Evolutionary conservation across 1,284 basidiomycete species (phyloP).

Genomic region (Sparassis latifolia): DNA sequence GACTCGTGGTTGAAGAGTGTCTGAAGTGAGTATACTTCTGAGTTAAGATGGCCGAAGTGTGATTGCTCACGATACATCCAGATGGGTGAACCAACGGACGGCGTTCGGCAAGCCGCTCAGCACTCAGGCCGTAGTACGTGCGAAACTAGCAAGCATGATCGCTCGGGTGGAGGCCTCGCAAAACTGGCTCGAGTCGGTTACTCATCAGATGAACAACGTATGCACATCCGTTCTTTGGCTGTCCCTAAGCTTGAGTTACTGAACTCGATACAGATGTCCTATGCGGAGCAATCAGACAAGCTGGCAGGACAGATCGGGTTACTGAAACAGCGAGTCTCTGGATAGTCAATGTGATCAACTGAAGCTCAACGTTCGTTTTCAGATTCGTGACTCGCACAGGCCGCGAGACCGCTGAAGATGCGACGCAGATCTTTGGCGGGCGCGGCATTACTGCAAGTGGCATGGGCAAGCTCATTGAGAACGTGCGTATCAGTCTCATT

Average conservation of each 20-base stretch:
- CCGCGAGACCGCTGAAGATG: constrained; percentile 66
- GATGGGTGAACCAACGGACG: constrained; percentile 78
- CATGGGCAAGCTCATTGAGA: constrained; percentile 51
- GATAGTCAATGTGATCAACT: background rate
- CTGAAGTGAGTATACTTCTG: constrained; percentile 47
- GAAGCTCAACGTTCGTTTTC: constrained; percentile 5
- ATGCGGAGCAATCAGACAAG: constrained; percentile 75
- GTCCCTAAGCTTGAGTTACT: background rate
- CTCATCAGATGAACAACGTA: constrained; percentile 91
- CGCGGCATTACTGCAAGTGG: constrained; percentile 45
- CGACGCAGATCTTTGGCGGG: constrained; percentile 49
- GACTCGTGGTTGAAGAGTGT: constrained; percentile 72
- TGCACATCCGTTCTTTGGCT: constrained; percentile 15
- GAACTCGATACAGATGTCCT: constrained; percentile 50
- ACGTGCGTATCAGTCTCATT: constrained; percentile 30
- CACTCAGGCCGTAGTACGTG: constrained; percentile 85
- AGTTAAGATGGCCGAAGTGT: background rate
- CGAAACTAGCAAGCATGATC: constrained; percentile 87
- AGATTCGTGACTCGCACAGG: constrained; percentile 64
- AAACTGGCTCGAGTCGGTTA: constrained; percentile 85
- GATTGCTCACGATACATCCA: constrained; percentile 18
- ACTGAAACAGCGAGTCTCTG: constrained; percentile 52
- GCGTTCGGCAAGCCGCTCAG: constrained; percentile 90
- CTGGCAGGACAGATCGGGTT: constrained; percentile 71
- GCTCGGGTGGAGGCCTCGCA: constrained; percentile 84